Base-by-base conservation (phyloP, 2,329 filamentous ascomycete genomes). In the Elsinoe fawcettii region DNA sequence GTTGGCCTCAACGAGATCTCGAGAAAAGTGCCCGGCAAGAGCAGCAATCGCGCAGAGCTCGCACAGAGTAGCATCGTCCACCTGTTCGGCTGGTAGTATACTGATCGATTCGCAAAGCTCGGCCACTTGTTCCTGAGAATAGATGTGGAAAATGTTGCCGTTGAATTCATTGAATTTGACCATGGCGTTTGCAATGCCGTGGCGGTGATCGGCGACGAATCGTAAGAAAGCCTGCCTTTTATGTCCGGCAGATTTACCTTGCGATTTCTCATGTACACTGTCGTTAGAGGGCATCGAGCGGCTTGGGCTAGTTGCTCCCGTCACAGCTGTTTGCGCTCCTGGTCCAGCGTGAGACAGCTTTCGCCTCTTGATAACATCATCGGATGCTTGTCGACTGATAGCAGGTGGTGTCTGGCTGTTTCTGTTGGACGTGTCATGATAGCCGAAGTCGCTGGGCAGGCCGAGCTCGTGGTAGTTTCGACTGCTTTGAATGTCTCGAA, bases 141-240 rank as follows among this genome's bases (percentile, higher is more conserved):
- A 47, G 8, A 18, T 47, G 43, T 47, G 22, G 20, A 47, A 47
- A 18, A 47, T 47, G 43, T 47, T 47, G 16, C 43, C 43, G n/a
- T 47, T 47, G 20, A 47, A 6, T 12, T 6, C 20, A 18, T 47
- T 47, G 43, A 47, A 47, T 22, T 22, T 47, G 6, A 18, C n/a
- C 43, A 47, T 47, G n/a, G 43, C 43, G 6, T 47, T 18, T 12
- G 43, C 43, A 18, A 47, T 47, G 6, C 8, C 20, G 6, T 25
- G 9, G 16, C 43, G 43, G n/a, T 47, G 22, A 25, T 12, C 7
- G 4, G 6, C n/a, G 43, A 47, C 20, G 20, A 47, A 47, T 12
- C 23, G n/a, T 6, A 47, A 6, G 22, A 47, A 47, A 22, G 22
- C 20, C 4, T 22, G 43, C 22, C 9, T 8, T 12, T 22, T 23